phyloP scores from a whole-genome alignment of 129 eudicot species.

The Mikania micrantha region DNA sequence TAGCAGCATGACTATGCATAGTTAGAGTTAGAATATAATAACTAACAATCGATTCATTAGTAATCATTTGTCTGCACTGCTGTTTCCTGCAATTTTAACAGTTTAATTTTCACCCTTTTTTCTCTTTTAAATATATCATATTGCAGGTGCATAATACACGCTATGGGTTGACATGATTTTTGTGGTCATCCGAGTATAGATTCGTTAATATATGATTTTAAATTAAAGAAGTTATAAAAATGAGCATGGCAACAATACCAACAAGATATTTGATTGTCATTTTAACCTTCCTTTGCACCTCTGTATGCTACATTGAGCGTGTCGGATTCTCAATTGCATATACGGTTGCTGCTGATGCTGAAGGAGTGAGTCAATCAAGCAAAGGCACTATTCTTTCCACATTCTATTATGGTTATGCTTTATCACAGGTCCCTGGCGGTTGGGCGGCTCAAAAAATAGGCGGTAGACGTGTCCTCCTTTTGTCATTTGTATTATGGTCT shows the following conservation, averaged over 20 bases:
- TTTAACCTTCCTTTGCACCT: slow-evolving; percentile 85
- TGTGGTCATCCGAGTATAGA: not conserved
- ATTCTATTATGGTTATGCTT: slow-evolving; percentile 89
- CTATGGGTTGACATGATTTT: not conserved
- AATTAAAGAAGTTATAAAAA: slow-evolving; percentile 16
- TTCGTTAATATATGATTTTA: not conserved
- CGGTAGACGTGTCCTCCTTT: slow-evolving; percentile 84
- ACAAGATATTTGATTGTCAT: slow-evolving; percentile 71
- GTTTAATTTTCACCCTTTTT: not conserved
- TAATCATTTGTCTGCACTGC: not conserved
- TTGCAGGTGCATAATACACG: slow-evolving; percentile 17
- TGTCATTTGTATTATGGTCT: slow-evolving; percentile 86
- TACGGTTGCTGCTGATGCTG: slow-evolving; percentile 93
- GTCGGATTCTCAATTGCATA: slow-evolving; percentile 94
- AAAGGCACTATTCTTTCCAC: slow-evolving; percentile 89
- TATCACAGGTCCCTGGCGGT: slow-evolving; percentile 95
- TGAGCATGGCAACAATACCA: slow-evolving; percentile 51
- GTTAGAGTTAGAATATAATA: not conserved
- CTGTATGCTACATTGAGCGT: slow-evolving; percentile 88
- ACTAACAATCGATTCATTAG: not conserved
- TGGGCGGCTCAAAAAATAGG: slow-evolving; percentile 96
- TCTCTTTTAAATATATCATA: not conserved
- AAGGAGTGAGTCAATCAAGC: slow-evolving; percentile 77
- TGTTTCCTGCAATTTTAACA: not conserved
- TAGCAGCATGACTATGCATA: not conserved